Evolutionary conservation across 1,284 basidiomycete genomes (phyloP), one percentile per base, ranked within the genome.

Genomic region (Trametes sp.): DNA sequence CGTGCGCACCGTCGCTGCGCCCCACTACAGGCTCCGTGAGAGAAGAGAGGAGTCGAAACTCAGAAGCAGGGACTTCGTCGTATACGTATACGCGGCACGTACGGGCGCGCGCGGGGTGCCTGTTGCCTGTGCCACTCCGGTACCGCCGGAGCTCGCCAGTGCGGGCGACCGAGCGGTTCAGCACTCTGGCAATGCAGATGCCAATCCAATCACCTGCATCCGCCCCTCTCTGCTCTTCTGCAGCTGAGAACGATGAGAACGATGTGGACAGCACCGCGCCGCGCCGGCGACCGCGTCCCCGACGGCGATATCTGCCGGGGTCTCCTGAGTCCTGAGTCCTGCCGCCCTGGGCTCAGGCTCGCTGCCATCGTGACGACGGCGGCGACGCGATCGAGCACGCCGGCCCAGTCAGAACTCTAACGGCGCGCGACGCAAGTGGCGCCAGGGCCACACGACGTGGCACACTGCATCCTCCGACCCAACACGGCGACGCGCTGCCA

Each of bases 361-460:
- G 35, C 35, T 36, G 35, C 35, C 35, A 36, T 10, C 16, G 46
- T 26, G 26, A 23, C 33, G 14, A 26, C 35, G 24, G 9, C 9
- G n/a, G n/a, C n/a, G n/a, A n/a, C n/a, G n/a, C n/a, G n/a, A n/a
- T n/a, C n/a, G n/a, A n/a, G n/a, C n/a, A n/a, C n/a, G n/a, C n/a
- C n/a, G n/a, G n/a, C n/a, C n/a, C 14, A 41, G 4, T 6, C 14
- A 1, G n/a, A 41, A 41, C 38, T 41, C 38, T 41, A 41, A 41
- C 16, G 38, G 16, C 14, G 38, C 14, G n/a, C 54, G 46, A 60
- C 58, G 58, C 63, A 64, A 51, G 61, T 63, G 61, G 61, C 61
- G 57, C 33, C n/a, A n/a, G n/a, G n/a, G n/a, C n/a, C n/a, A n/a
- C n/a, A 14, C 35, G 35, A 36, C 35, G 14, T 16, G 38, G 38